Evolutionary conservation across 768 basidiomycete genomes (phyloP).

Genomic region (Dendrothele bispora): DNA sequence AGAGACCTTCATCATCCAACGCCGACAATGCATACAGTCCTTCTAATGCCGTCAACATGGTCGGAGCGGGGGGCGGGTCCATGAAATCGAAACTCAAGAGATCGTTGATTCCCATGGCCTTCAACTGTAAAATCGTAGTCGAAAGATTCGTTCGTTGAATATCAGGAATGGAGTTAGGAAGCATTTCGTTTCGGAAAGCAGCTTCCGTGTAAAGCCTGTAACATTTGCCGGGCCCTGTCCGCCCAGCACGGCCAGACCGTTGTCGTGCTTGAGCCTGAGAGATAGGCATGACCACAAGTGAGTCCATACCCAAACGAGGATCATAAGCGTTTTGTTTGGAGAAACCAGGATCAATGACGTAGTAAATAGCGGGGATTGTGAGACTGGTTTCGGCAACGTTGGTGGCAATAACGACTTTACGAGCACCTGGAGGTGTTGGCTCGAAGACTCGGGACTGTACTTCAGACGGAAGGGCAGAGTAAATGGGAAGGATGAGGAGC

Average conservation of each 20-base stretch:
- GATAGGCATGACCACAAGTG: slow-evolving; percentile 96
- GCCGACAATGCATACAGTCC: slow-evolving; percentile 94
- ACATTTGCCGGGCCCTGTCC: slow-evolving; percentile 97
- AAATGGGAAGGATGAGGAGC: slow-evolving; percentile 94
- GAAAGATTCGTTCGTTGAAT: slow-evolving; percentile 95
- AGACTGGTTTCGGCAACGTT: slow-evolving; percentile 99
- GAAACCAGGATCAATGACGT: slow-evolving; percentile 98
- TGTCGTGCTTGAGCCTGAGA: slow-evolving; percentile 98
- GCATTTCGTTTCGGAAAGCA: slow-evolving; percentile 98
- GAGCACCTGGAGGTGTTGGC: slow-evolving; percentile 95
- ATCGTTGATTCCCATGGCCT: slow-evolving; percentile 99
- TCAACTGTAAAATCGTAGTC: slow-evolving; percentile 89
- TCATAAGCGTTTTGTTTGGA: slow-evolving; percentile 99
- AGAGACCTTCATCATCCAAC: slow-evolving; percentile 92
- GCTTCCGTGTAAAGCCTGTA: slow-evolving; percentile 98
- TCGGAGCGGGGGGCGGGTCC: slow-evolving; percentile 97
- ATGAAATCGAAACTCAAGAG: slow-evolving; percentile 98
- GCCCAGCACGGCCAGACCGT: slow-evolving; percentile 92
- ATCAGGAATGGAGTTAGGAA: slow-evolving; percentile 96
- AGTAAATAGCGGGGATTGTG: slow-evolving; percentile 98
- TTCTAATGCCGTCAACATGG: slow-evolving; percentile 95
- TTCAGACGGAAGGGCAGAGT: slow-evolving; percentile 96
- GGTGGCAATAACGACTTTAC: slow-evolving; percentile 99
- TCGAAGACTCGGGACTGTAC: slow-evolving; percentile 98
- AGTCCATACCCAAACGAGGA: slow-evolving; percentile 97